Conservation (phyloP, 192 early-diverging fungal species). For the Coemansia sp. region DNA sequence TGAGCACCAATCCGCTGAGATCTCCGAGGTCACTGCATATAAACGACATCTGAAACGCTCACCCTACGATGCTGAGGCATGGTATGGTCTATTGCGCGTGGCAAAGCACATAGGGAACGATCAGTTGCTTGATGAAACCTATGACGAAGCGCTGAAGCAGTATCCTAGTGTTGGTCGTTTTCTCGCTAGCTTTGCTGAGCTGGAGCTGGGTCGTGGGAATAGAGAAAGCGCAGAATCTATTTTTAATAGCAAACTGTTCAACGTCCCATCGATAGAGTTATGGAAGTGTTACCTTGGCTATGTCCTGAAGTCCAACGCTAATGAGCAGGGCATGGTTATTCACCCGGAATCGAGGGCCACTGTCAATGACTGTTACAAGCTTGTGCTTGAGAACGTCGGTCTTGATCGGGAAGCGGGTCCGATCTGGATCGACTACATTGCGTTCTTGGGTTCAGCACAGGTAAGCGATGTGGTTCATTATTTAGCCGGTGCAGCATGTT, state of each 20-base stretch:
- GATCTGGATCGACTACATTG: conserved; percentile 88
- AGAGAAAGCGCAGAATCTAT: conserved; percentile 78
- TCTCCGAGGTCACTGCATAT: conserved; percentile 54
- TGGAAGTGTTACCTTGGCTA: conserved; percentile 90
- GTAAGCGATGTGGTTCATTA: conserved; percentile 36
- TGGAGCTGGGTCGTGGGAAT: conserved; percentile 77
- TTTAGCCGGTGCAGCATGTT: neutral
- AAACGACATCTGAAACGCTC: conserved; percentile 58
- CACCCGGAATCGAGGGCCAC: conserved; percentile 63
- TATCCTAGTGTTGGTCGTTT: conserved; percentile 82
- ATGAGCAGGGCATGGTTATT: conserved; percentile 48
- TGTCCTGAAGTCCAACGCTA: conserved; percentile 72
- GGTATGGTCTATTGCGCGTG: conserved; percentile 64
- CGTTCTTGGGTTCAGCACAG: conserved; percentile 74
- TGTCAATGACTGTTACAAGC: conserved; percentile 84
- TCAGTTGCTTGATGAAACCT: conserved; percentile 61
- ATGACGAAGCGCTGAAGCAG: conserved; percentile 67
- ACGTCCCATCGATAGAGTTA: conserved; percentile 82
- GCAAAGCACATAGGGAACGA: conserved; percentile 60
- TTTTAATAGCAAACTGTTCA: conserved; percentile 77
- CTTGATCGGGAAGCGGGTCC: conserved; percentile 82
- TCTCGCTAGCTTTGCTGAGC: conserved; percentile 76
- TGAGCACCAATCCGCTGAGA: conserved; percentile 19
- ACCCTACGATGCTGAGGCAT: conserved; percentile 65
- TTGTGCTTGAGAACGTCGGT: conserved; percentile 84